Percentiles rank a stretch among this genome's conserved stretches.
Evolutionary conservation across 495 filamentous ascomycete genomes (phyloP).

Genomic region (Sordaria brevicollis): DNA sequence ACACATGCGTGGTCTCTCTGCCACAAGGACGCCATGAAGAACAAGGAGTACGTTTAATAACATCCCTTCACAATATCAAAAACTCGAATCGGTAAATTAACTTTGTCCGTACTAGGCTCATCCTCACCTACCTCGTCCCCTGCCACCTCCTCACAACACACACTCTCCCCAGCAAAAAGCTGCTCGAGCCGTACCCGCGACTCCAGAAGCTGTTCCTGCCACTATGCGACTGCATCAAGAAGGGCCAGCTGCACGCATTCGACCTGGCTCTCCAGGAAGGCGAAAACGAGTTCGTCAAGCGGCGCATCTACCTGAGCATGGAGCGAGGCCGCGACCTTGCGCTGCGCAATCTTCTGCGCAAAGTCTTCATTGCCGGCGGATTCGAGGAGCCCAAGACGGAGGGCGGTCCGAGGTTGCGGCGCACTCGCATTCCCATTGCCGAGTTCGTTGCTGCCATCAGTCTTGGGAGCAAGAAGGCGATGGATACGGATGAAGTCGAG

Average conservation of each 20-base stretch:
- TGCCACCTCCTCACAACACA: slow-evolving; percentile 82
- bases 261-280: slow-evolving; percentile 70
- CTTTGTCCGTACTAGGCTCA: slow-evolving; percentile 45
- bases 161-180: slow-evolving; percentile 58
- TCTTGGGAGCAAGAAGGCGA: slow-evolving; percentile 45
- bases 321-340: slow-evolving; percentile 88
- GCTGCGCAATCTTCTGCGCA: slow-evolving; percentile 78
- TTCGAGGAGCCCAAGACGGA: slow-evolving; percentile 64
- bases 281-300: slow-evolving; percentile 81
- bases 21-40: slow-evolving; percentile 55
- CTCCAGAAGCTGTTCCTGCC: slow-evolving; percentile 70
- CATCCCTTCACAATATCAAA: neutral
- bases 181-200: slow-evolving; percentile 67
- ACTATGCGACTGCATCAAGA: slow-evolving; percentile 63
- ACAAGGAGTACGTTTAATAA: slow-evolving; percentile 60
- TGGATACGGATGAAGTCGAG: slow-evolving; percentile 90
- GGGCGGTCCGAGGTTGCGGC: slow-evolving; percentile 45
- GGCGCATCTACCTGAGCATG: slow-evolving; percentile 90
- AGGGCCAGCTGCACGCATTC: slow-evolving; percentile 73
- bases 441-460: slow-evolving; percentile 61
- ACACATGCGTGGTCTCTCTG: slow-evolving; percentile 70
- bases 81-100: slow-evolving; percentile 4
- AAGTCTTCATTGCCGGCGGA: slow-evolving; percentile 74
- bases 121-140: slow-evolving; percentile 91
- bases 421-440: slow-evolving; percentile 67